phyloP scores from a whole-genome alignment of 306 rosid genomes.

The Spatholobus suberectus region DNA sequence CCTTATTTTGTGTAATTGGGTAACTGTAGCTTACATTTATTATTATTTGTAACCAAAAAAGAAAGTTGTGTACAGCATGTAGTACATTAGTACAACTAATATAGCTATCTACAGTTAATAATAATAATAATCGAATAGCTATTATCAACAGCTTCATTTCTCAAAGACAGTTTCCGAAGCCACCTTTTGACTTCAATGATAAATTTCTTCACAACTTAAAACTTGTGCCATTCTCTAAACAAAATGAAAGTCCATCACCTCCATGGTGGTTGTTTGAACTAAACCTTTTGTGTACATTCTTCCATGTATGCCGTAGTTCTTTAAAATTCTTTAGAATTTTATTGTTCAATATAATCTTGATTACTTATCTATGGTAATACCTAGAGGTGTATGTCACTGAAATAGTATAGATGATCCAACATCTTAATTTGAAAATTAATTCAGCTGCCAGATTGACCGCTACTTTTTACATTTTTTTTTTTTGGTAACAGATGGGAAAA shows the following conservation, averaged over 20 bases:
- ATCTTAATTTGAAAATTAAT: background rate
- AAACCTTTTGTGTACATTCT: background rate
- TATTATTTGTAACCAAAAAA: background rate
- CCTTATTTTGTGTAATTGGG: background rate
- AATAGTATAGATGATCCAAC: background rate
- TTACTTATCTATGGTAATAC: background rate
- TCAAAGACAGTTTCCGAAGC: background rate
- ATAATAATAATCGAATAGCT: background rate
- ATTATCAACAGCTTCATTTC: background rate
- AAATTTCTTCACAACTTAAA: background rate
- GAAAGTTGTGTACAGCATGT: background rate
- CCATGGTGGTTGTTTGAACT: background rate
- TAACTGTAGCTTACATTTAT: background rate
- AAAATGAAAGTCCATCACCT: background rate
- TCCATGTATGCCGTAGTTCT: background rate
- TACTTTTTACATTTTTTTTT: background rate
- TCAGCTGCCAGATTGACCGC: background rate
- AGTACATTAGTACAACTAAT: too few relatives aligned
- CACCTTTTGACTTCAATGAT: background rate
- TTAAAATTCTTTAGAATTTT: background rate
- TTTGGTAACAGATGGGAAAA: constrained; percentile 51
- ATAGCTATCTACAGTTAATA: too few relatives aligned
- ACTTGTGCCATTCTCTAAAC: background rate
- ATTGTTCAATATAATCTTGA: background rate
- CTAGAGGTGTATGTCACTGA: background rate